Base-by-base conservation (phyloP, 805 yeast genomes). In the Diddensiella transvaalensis region DNA sequence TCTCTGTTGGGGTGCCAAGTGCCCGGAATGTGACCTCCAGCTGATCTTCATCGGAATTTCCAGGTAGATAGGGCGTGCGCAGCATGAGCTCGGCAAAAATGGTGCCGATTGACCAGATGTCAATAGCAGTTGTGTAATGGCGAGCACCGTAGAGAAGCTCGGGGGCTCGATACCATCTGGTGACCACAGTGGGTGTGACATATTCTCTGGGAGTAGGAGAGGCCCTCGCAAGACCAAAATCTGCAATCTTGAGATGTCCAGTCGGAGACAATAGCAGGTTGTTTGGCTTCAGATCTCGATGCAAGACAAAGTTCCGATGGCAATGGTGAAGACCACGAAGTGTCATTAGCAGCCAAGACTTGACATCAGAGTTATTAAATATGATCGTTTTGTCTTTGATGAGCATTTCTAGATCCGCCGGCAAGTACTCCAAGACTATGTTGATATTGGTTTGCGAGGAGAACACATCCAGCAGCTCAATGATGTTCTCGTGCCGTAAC, bases 151-250 rank as follows among this genome's bases (percentile, higher is more conserved):
- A 79, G 21, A 93, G 69, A 41, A 93, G 70, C 60, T 93, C 99
- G 0, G 99, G 99, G 0, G 98, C 96, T 47, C 98, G 72, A 66
- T 93, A 93, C 99, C 99, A 93, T 51, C 98, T 71, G 2, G 99
- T 93, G 1, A 93, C 99, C 3, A 93, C 99, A 54, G 90, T 91
- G 1, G 96, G 86, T 0, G 98, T 87, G 64, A 93, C 71, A 50
- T 80, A 79, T 40, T 82, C 79, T 40, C 60, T 58, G 0, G 90
- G 87, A 21, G 60, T 40, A 0, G 95, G 91, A 49, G 87, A 71
- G 2, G 90, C 78, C 53, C 99, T 72, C 0, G 98, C 98, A 40
- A 91, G 73, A 56, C 99, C 99, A 71, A 93, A 93, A 87, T 93
- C 99, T 2, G 99, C 99, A 52, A 93, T 76, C 64, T 93, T 93